Conservation (phyloP, 306 rosid genomes). For the Dicorynia guianensis region DNA sequence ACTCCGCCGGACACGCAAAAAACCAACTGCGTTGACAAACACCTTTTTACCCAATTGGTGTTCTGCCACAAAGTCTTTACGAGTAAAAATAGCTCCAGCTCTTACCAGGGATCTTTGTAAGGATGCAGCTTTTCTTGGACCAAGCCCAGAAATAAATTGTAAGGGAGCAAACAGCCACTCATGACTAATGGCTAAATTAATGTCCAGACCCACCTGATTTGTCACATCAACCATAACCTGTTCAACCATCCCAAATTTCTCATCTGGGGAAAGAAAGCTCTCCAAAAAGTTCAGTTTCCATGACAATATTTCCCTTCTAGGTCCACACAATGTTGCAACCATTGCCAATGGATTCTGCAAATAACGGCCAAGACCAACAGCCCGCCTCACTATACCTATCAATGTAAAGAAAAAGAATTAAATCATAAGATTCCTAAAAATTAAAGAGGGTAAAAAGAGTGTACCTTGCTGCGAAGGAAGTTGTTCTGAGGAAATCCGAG, state of each 20-base stretch:
- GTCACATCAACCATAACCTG: conserved; percentile 95
- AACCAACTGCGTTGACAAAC: conserved; percentile 93
- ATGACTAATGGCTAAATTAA: conserved; percentile 85
- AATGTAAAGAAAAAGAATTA: conserved; percentile 38
- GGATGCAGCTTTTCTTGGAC: conserved; percentile 97
- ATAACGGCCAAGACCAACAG: conserved; percentile 94
- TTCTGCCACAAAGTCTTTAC: conserved; percentile 83
- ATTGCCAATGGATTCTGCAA: conserved; percentile 98
- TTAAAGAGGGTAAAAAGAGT: conserved; percentile 1
- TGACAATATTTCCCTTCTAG: conserved; percentile 84
- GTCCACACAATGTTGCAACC: conserved; percentile 95
- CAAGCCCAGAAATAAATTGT: conserved; percentile 96
- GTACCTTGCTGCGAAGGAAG: conserved; percentile 88
- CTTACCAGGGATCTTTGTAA: conserved; percentile 89
- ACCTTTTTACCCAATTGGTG: conserved; percentile 93
- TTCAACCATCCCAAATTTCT: conserved; percentile 86
- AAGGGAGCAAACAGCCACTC: conserved; percentile 96
- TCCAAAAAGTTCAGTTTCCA: conserved; percentile 87
- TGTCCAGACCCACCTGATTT: conserved; percentile 93
- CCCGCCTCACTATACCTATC: conserved; percentile 94
- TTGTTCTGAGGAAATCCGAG: conserved; percentile 92
- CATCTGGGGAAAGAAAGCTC: conserved; percentile 87
- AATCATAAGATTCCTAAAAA: conserved; percentile 16
- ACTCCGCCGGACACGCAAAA: conserved; percentile 91
- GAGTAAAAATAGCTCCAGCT: conserved; percentile 86